Base-by-base conservation (phyloP, 2,329 filamentous ascomycete species). In the Claviceps cyperi region DNA sequence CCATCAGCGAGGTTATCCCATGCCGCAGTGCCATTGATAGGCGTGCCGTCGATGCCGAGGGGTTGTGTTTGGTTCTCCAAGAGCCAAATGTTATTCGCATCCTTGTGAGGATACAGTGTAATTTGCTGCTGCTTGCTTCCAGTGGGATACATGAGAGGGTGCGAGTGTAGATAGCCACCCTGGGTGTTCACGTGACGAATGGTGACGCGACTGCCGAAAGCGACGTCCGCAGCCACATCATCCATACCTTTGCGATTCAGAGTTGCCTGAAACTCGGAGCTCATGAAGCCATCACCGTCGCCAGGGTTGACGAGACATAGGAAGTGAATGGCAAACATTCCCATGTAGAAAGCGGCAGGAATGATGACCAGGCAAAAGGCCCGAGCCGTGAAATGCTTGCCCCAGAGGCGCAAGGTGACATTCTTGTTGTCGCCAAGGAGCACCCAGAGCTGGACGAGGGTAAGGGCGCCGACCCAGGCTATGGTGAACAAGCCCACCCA, bases 401-500 rank as follows among this genome's bases (percentile, higher is more conserved):
- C 80, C 76, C 90, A 95, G 53, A 90, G 66, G 56, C 88, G 85
- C 55, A 87, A 76, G 49, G 88, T 87, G 48, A 97, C 89, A 50
- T 83, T 90, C 69, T 81, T 88, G 56, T 78, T 78, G 66, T 98
- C 92, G 55, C 90, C 92, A 40, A 96, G 83, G 50, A 98, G 73
- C 57, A 96, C 82, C 92, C 92, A 98, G 52, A 98, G 78, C 72
- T 98, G 92, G 44, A 98, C 66, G 43, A 91, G 67, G 38, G 92
- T 98, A 69, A 98, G 78, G 67, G 77, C 80, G 54, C 92, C 92
- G 57, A 98, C 88, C 92, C 92, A 98, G 46, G 91, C 92, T 66
- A 96, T 96, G 55, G 92, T 98, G 74, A 98, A 97, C 48, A 98
- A 76, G 47, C 92, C 92, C 62, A 98, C 92, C 92, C 92, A 98